Percentiles rank a stretch among this genome's conserved stretches.
phyloP scores from a whole-genome alignment of 148 eudicot genomes.

The Mesembryanthemum crystallinum region DNA sequence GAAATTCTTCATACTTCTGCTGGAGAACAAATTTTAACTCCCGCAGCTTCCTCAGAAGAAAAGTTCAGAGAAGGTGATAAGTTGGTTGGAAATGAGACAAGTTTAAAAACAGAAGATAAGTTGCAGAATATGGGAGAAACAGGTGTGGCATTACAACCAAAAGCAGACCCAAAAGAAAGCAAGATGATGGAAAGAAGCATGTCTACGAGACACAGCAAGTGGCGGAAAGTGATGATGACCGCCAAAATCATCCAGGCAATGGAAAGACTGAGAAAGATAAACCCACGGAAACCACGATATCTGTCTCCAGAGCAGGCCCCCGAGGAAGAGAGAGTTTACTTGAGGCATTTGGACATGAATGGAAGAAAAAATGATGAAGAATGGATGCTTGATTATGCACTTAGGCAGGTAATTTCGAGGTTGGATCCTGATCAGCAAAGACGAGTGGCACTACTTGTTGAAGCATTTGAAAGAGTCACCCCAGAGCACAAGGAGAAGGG shows the following conservation, averaged over 20 bases:
- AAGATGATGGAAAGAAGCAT: slow-evolving; percentile 37
- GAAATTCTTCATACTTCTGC: slow-evolving; percentile 5
- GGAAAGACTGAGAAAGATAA: slow-evolving; percentile 70
- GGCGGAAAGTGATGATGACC: slow-evolving; percentile 60
- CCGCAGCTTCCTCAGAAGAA: slow-evolving; percentile 20
- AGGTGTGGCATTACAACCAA: slow-evolving; percentile 15
- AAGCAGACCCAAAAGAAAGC: slow-evolving; percentile 25
- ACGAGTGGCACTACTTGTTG: slow-evolving; percentile 39
- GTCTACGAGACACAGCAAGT: slow-evolving; percentile 63
- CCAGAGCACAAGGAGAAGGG: slow-evolving; percentile 28
- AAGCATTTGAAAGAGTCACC: slow-evolving; percentile 40
- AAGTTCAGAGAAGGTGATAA: slow-evolving; percentile 7
- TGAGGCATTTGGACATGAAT: slow-evolving; percentile 58
- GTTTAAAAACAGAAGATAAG: slow-evolving; percentile 22
- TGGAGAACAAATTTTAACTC: slow-evolving; percentile 6
- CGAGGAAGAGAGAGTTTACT: slow-evolving; percentile 51
- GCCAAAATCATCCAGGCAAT: slow-evolving; percentile 68
- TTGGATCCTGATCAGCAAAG: slow-evolving; percentile 48
- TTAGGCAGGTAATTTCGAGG: slow-evolving; percentile 58
- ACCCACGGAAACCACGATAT: slow-evolving; percentile 40
- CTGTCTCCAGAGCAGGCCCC: slow-evolving; percentile 35
- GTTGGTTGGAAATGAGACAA: slow-evolving; percentile 6
- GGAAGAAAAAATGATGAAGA: slow-evolving; percentile 61
- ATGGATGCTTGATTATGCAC: slow-evolving; percentile 94
- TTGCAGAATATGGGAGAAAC: slow-evolving; percentile 3